Evolutionary conservation across 2,329 filamentous ascomycete genomes (phyloP).

Genomic region (Epichloe uncinata): DNA sequence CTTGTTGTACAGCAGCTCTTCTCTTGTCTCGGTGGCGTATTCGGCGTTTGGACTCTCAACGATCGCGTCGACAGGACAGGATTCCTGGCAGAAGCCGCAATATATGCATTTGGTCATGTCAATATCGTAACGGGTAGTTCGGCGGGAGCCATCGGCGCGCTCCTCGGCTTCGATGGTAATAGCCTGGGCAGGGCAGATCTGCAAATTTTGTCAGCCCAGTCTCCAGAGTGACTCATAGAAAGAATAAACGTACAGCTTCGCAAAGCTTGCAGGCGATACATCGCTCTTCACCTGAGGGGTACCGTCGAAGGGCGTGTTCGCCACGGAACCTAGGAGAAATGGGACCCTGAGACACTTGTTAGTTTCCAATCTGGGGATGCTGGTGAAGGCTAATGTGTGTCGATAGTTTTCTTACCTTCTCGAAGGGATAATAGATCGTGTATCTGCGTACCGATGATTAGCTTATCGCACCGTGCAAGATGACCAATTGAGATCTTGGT

Average conservation of each 20-base stretch:
- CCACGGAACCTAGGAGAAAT: slow-evolving; percentile 97
- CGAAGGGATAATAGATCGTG: slow-evolving; percentile 97
- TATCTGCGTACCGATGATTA: slow-evolving; percentile 45
- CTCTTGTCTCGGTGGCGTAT: slow-evolving; percentile 56
- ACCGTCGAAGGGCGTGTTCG: slow-evolving; percentile 90
- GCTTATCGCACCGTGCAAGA: neutral
- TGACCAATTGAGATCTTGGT: neutral
- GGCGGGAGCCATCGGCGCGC: slow-evolving; percentile 85
- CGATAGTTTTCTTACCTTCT: slow-evolving; percentile 50
- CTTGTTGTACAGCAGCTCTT: slow-evolving; percentile 97
- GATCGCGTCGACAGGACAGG: slow-evolving; percentile 91
- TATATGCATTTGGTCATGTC: slow-evolving; percentile 99
- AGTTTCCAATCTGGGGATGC: slow-evolving; percentile 6
- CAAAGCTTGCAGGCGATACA: slow-evolving; percentile 99
- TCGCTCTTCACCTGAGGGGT: slow-evolving; percentile 94
- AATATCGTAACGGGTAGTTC: slow-evolving; percentile 96
- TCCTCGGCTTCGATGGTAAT: slow-evolving; percentile 99
- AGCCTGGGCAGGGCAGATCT: slow-evolving; percentile 91
- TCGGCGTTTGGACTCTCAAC: slow-evolving; percentile 51
- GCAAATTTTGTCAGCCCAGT: neutral
- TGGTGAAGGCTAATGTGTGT: neutral
- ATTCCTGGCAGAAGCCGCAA: slow-evolving; percentile 98
- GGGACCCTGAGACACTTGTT: slow-evolving; percentile 47
- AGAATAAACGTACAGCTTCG: slow-evolving; percentile 51
- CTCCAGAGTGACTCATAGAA: neutral